Conservation (phyloP, 345 rosid species). For the Cardamine resedifolia region DNA sequence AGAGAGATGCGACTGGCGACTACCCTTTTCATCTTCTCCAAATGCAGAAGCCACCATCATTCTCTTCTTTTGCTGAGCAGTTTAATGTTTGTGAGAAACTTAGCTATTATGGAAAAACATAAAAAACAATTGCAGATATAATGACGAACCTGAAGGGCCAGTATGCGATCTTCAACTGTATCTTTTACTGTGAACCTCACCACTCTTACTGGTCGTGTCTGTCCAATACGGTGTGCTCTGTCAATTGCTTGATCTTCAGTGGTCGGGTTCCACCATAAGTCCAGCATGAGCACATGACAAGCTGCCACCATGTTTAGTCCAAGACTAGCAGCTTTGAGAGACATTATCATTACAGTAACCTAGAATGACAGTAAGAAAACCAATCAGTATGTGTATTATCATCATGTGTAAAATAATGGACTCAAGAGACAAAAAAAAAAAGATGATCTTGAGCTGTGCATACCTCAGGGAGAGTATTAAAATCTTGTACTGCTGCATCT, state of each 20-base stretch:
- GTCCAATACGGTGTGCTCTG: slow-evolving; percentile 97
- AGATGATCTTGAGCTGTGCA: background rate
- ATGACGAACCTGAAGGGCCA: slow-evolving; percentile 69
- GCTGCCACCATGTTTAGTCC: slow-evolving; percentile 98
- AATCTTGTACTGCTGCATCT: slow-evolving; percentile 96
- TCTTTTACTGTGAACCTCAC: slow-evolving; percentile 83
- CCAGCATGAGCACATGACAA: slow-evolving; percentile 80
- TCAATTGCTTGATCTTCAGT: slow-evolving; percentile 97
- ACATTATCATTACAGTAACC: slow-evolving; percentile 95
- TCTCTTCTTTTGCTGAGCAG: slow-evolving; percentile 77
- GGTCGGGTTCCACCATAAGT: slow-evolving; percentile 99
- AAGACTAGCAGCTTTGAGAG: slow-evolving; percentile 96
- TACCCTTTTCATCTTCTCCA: slow-evolving; percentile 79
- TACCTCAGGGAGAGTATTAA: slow-evolving; percentile 91
- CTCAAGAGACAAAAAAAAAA: background rate
- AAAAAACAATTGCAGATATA: slow-evolving; percentile 10
- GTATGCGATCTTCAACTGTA: slow-evolving; percentile 91
- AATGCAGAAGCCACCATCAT: slow-evolving; percentile 92
- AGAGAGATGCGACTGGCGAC: slow-evolving; percentile 71
- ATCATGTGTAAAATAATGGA: background rate
- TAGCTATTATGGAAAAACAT: background rate
- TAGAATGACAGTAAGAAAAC: slow-evolving; percentile 21
- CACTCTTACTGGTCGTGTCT: slow-evolving; percentile 85
- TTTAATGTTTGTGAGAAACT: background rate
- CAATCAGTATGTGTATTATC: background rate